Evolutionary conservation across 2,329 filamentous ascomycete species (phyloP), one percentile per base, ranked within the genome.

Genomic region (Helotiales sp.): DNA sequence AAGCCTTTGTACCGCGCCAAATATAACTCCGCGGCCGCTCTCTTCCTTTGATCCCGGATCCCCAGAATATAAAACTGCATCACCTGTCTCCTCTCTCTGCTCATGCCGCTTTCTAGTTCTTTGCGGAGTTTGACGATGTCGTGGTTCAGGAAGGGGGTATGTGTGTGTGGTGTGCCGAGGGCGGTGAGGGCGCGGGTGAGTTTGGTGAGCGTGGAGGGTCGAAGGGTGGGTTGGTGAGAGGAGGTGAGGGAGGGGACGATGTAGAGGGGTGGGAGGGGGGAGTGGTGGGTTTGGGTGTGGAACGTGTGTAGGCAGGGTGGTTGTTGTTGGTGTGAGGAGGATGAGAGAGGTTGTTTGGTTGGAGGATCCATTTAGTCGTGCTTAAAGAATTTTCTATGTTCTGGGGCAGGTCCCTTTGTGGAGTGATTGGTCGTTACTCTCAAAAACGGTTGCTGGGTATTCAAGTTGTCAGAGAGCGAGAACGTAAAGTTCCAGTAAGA

Each of bases 91-190:
- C 69, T 61, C 11, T 70, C 61, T n/a, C 55, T 66, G 6, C 45
- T 63, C 69, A 70, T 70, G 13, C 66, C 69, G 11, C 26, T 6
- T 30, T 64, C 63, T n/a, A 70, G 58, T 22, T 70, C 69, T 28
- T 50, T 30, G 6, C 69, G 52, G 6, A 68, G 34, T 3, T 24
- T 34, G 34, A 52, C 6, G 52, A 70, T 55, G 17, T 66, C 61
- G 24, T 52, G 32, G n/a, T 30, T 32, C 13, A 65, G 15, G 40
- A 40, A 47, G 32, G 58, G 34, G n/a, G 40, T 62, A 24, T 37
- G 61, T 1, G 28, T 45, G 30, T 63, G 64, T 17, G 58, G 55
- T 10, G n/a, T 52, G 15, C 57, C 63, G 47, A 68, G 66, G 32
- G 40, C 17, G 30, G n/a, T 11, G 32, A 63, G 32, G 11, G 60